These are phyloP conservation scores for Glonium stellatum DNA, from an alignment of 495 filamentous ascomycete species.

Conservation along the genomic window DNA sequence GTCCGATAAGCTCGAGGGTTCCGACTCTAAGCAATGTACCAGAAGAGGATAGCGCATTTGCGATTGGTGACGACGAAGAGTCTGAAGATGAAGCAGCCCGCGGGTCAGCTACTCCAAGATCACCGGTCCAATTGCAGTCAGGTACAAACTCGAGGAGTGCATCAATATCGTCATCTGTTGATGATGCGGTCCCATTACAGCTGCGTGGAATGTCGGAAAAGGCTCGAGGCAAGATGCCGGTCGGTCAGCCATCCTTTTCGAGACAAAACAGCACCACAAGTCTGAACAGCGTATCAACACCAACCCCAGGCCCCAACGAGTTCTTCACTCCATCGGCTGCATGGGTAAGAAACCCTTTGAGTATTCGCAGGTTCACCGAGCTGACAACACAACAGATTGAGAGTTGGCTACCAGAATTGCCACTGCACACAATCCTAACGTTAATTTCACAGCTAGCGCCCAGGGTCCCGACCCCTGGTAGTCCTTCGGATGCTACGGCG, in stretches of 20 bases:
- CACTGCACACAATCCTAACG: slow-evolving; percentile 82
- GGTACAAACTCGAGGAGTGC: slow-evolving; percentile 62
- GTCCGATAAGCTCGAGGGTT: slow-evolving; percentile 53
- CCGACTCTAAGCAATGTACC: slow-evolving; percentile 69
- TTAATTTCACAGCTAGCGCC: slow-evolving; percentile 56
- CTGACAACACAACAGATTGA: slow-evolving; percentile 60
- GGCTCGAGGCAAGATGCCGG: slow-evolving; percentile 94
- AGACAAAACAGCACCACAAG: slow-evolving; percentile 88
- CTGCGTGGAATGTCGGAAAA: slow-evolving; percentile 98
- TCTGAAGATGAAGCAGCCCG: slow-evolving; percentile 62
- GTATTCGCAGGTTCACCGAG: background rate
- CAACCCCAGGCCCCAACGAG: slow-evolving; percentile 45
- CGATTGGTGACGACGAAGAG: slow-evolving; percentile 86
- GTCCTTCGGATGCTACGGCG: slow-evolving; percentile 35
- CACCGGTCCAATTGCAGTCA: slow-evolving; percentile 61
- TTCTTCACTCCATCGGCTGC: slow-evolving; percentile 70
- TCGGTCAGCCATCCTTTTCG: slow-evolving; percentile 72
- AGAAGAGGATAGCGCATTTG: slow-evolving; percentile 71
- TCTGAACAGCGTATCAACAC: slow-evolving; percentile 57
- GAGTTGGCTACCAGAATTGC: slow-evolving; percentile 85
- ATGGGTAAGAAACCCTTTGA: slow-evolving; percentile 49
- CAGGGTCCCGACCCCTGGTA: slow-evolving; percentile 42
- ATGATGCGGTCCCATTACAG: slow-evolving; percentile 80
- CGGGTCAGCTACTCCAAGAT: slow-evolving; percentile 32
- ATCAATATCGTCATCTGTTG: slow-evolving; percentile 64